Percentiles rank a stretch among this genome's conserved stretches.
These are phyloP conservation scores for Juglanconis juglandina DNA, from an alignment of 2,329 filamentous ascomycete genomes.

Conservation along the genomic window DNA sequence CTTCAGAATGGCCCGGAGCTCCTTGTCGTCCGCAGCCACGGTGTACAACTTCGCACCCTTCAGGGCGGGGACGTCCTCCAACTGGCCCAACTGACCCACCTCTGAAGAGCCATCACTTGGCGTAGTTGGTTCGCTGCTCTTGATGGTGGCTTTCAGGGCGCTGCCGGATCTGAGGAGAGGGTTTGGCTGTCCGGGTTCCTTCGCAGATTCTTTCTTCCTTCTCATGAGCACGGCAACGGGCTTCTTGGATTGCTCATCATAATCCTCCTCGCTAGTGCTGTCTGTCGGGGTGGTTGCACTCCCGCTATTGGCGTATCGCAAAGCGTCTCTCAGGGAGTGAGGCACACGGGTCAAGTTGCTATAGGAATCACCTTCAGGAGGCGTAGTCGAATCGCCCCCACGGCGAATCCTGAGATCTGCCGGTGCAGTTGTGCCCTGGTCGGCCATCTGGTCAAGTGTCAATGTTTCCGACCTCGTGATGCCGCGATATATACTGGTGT, in stretches of 20 bases:
- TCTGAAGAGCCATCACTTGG: slow-evolving; percentile 15
- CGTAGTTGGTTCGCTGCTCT: slow-evolving; percentile 9
- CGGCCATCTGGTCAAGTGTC: slow-evolving; percentile 11
- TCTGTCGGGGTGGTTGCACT: slow-evolving; percentile 30
- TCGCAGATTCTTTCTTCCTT: slow-evolving; percentile 21
- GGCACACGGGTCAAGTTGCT: slow-evolving; percentile 4
- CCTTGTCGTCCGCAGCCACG: slow-evolving; percentile 31
- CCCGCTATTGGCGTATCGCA: slow-evolving; percentile 13
- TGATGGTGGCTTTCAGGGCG: slow-evolving; percentile 1
- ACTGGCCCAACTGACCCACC: slow-evolving; percentile 6
- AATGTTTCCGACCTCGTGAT: neutral
- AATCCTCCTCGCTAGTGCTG: slow-evolving; percentile 44
- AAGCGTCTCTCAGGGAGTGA: slow-evolving; percentile 22
- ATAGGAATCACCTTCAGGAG: slow-evolving; percentile 1
- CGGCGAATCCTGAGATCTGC: neutral
- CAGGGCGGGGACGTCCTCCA: slow-evolving; percentile 15
- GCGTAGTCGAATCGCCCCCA: neutral
- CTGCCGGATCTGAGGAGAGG: slow-evolving; percentile 20
- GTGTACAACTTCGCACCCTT: slow-evolving; percentile 22
- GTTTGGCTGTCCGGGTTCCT: slow-evolving; percentile 3
- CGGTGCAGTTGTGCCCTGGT: slow-evolving; percentile 3
- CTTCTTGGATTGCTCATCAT: slow-evolving; percentile 33
- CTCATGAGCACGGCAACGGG: slow-evolving; percentile 23
- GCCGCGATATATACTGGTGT: too few relatives aligned
- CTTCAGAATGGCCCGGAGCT: slow-evolving; percentile 38